These are phyloP conservation scores for Phtheirospermum japonicum DNA, from an alignment of 257 asterid genomes.

Conservation along the genomic window DNA sequence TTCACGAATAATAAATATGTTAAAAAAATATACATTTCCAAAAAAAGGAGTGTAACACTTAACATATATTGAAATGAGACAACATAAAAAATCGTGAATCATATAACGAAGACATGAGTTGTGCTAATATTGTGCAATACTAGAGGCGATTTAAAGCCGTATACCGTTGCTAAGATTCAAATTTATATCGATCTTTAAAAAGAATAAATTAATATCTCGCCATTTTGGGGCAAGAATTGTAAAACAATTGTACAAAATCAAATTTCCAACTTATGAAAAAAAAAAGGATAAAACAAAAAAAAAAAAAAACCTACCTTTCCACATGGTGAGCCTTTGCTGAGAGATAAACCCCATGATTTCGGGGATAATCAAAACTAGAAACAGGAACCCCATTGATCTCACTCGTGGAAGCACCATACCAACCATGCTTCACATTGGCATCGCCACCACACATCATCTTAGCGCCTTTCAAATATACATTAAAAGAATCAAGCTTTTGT, in stretches of 20 bases:
- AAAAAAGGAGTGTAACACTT: no score
- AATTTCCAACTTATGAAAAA: no score
- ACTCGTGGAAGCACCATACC: slow-evolving; percentile 42
- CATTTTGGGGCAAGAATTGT: no score
- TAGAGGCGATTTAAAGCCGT: background rate
- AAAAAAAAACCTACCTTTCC: slow-evolving; percentile 29
- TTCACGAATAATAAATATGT: no score
- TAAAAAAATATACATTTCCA: no score
- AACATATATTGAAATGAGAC: no score
- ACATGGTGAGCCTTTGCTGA: slow-evolving; percentile 29
- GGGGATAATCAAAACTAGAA: slow-evolving; percentile 33
- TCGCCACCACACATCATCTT: slow-evolving; percentile 31
- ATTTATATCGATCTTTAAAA: no score
- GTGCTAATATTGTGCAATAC: background rate
- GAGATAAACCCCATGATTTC: slow-evolving; percentile 22
- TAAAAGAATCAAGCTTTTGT: slow-evolving; percentile 28
- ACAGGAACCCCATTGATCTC: slow-evolving; percentile 27
- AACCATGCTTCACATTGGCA: slow-evolving; percentile 40
- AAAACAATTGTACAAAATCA: background rate
- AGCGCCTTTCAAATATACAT: slow-evolving; percentile 27
- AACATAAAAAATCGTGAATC: no score
- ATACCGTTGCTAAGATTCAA: no score
- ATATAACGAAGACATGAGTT: background rate
- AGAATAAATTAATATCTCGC: no score
- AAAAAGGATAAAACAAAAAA: no score